Evolutionary conservation across 805 yeast species (phyloP).

Genomic region (Pichia ethanolica): DNA sequence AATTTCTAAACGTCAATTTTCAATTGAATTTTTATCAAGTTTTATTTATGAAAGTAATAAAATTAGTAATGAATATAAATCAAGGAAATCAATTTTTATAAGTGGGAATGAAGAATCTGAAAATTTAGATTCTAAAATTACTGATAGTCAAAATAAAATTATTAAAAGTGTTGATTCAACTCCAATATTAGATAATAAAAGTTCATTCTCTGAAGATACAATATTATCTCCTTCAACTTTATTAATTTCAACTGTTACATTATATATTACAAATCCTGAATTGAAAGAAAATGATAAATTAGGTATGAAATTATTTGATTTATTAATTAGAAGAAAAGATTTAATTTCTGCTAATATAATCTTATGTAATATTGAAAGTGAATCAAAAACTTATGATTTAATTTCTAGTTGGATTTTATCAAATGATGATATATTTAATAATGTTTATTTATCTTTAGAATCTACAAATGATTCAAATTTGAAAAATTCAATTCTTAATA

Average conservation of each 20-base stretch:
- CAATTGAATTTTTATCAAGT: conserved; percentile 7
- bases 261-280: conserved; percentile 15
- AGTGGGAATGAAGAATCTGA: neutral
- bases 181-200: neutral
- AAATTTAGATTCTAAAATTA: conserved; percentile 11
- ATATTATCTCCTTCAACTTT: conserved; percentile 24
- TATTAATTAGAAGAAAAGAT: conserved; percentile 18
- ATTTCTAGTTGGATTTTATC: neutral
- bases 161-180: neutral
- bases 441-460: conserved; percentile 2
- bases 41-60: conserved; percentile 12
- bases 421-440: conserved; percentile 2
- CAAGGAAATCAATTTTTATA: conserved; percentile 20
- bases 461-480: conserved; percentile 3
- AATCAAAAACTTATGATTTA: neutral
- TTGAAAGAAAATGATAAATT: conserved; percentile 15
- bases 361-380: conserved; percentile 1
- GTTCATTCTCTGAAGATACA: conserved; percentile 19
- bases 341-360: conserved; percentile 5
- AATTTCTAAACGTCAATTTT: conserved; percentile 18
- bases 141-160: neutral
- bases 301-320: conserved; percentile 19
- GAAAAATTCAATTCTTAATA: conserved; percentile 5
- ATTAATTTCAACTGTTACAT: conserved; percentile 18
- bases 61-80: conserved; percentile 9